These are phyloP conservation scores for Crotalaria pallida DNA, from an alignment of 306 rosid genomes.

Conservation along the genomic window DNA sequence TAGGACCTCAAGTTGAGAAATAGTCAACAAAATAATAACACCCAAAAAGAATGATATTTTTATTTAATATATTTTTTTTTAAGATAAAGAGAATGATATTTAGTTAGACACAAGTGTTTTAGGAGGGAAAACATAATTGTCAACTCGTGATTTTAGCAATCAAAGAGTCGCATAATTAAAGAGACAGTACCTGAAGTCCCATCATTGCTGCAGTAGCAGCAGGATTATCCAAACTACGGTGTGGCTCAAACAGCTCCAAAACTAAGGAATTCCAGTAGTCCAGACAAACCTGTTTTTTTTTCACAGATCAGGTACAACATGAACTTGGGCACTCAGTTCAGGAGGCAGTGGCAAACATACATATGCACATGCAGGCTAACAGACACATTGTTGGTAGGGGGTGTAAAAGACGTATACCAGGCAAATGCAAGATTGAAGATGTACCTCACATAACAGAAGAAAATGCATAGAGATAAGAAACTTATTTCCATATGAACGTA, in stretches of 20 bases:
- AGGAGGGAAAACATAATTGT: not conserved
- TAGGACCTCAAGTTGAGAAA: not conserved
- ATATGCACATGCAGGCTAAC: not conserved
- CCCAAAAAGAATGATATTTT: not conserved
- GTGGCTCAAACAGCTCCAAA: constrained; percentile 54
- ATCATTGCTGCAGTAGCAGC: constrained; percentile 38
- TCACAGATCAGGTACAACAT: not conserved
- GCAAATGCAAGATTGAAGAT: not conserved
- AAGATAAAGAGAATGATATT: not conserved
- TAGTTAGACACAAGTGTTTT: not conserved
- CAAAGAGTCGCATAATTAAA: constrained; percentile 23
- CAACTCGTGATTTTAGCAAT: not conserved
- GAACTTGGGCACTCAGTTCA: not conserved
- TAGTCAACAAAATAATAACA: not conserved
- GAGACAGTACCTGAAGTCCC: constrained; percentile 56
- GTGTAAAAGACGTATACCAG: not conserved
- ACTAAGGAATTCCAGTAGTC: constrained; percentile 97
- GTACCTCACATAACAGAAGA: not conserved
- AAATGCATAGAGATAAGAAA: not conserved
- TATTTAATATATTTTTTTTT: too few relatives aligned
- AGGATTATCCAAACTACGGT: constrained; percentile 36
- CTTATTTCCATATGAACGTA: constrained; percentile 5
- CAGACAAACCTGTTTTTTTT: constrained; percentile 72
- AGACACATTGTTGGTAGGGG: not conserved
- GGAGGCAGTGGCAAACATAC: not conserved